These are phyloP conservation scores for Colletotrichum acutatum DNA, from an alignment of 2,329 filamentous ascomycete species.

Conservation along the genomic window DNA sequence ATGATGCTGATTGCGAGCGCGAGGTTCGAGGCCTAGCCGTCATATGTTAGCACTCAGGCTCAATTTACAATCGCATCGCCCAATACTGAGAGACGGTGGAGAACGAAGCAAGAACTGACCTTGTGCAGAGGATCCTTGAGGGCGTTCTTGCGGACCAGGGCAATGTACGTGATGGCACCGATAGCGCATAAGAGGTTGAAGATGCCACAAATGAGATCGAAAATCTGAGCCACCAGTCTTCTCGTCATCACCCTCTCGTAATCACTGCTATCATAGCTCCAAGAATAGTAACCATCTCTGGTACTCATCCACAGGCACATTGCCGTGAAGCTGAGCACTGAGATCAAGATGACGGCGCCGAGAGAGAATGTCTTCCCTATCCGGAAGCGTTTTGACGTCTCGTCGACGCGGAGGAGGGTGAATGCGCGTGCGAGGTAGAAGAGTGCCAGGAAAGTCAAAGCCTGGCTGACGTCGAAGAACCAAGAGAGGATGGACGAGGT, in stretches of 20 bases:
- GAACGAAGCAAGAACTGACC: neutral
- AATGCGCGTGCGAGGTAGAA: conserved; percentile 30
- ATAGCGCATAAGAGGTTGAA: conserved; percentile 2
- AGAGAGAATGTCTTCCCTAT: neutral
- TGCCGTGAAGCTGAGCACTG: conserved; percentile 1
- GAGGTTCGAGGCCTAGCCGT: neutral
- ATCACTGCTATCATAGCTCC: neutral
- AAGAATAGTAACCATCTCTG: neutral
- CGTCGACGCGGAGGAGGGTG: neutral
- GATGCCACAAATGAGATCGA: neutral
- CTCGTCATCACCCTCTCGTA: neutral
- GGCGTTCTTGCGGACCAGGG: conserved; percentile 17
- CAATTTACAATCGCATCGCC: neutral
- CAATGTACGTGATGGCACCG: conserved; percentile 15
- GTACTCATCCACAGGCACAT: conserved; percentile 14
- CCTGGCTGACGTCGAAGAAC: neutral
- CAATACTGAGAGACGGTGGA: conserved; percentile 24
- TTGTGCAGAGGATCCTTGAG: conserved; percentile 12
- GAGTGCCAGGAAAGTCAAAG: conserved; percentile 29
- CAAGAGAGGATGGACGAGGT: neutral
- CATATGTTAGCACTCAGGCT: neutral
- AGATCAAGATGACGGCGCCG: conserved; percentile 13
- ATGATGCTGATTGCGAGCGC: neutral
- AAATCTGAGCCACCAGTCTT: neutral
- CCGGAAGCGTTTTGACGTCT: neutral